Evolutionary conservation across 2,329 filamentous ascomycete genomes (phyloP), one percentile per base, ranked within the genome.

Genomic region (Stagonosporopsis tanaceti): DNA sequence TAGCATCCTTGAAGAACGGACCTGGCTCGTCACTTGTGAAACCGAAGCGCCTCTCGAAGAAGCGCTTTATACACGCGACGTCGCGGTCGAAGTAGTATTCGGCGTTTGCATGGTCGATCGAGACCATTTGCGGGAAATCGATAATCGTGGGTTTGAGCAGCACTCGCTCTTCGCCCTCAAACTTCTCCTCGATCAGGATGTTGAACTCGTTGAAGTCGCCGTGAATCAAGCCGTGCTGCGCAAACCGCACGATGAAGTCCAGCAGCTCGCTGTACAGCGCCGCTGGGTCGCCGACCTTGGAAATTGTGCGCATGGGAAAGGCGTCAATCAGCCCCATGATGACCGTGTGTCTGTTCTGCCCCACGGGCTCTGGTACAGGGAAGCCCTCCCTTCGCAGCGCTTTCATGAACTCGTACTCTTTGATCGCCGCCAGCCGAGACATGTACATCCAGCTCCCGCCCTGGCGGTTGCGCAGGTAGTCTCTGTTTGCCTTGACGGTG

Each of bases 161-260:
- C 51, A 90, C 52, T 14, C 67, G 61, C 41, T 72, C 73, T 14
- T 73, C 68, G 25, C 56, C 61, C 17, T 68, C 63, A 5, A 63
- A 54, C 45, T 82, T 86, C 75, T 98, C 94, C 73, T 95, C 92
- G 74, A 99, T 88, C 32, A 99, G 81, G 63, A 99, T 94, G 76
- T 99, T 99, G 84, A 99, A 99, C 77, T 99, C 96, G 80, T 99
- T 99, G 81, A 96, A 99, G 75, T 99, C 95, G 61, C 95, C 95
- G 74, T 99, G 95, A 60, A 99, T 99, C 45, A 99, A 81, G 6
- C 95, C 95, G 66, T 93, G 88, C 60, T 87, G 87, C 6, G 95
- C 94, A 38, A 99, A 83, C 27, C 88, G 86, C 40, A 99, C 81
- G 53, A 99, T 92, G 67, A 97, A 85, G 39, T 87, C 84, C 71